Evolutionary conservation across 306 rosid genomes (phyloP).

Genomic region (Trifolium fragiferum): DNA sequence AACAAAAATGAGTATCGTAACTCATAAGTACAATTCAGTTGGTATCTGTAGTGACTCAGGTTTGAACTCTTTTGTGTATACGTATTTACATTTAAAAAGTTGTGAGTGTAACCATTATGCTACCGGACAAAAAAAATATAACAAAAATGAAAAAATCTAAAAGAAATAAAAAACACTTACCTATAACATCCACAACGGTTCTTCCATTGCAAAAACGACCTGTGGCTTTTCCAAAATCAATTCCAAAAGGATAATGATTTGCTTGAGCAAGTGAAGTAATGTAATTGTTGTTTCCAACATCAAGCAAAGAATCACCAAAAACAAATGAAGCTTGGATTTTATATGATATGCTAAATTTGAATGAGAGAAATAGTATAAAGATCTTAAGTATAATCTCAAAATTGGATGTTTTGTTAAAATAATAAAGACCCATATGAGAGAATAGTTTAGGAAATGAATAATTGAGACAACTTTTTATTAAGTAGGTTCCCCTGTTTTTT

Average conservation of each 20-base stretch:
- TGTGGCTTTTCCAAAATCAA: background rate
- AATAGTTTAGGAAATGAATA: background rate
- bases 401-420: conserved; percentile 9
- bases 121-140: no score
- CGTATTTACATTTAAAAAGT: no score
- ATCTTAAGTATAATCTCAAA: conserved; percentile 16
- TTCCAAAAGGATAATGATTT: background rate
- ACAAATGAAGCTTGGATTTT: conserved; percentile 54
- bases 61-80: no score
- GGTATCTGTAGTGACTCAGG: no score
- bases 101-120: no score
- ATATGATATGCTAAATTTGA: conserved; percentile 42
- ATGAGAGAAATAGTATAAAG: conserved; percentile 23
- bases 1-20: no score
- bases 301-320: conserved; percentile 77
- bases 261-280: conserved; percentile 54
- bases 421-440: conserved; percentile 2
- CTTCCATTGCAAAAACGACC: background rate
- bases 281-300: conserved; percentile 76
- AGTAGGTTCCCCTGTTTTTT: conserved; percentile 3
- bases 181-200: conserved; percentile 37
- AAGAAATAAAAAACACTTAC: conserved; percentile 37
- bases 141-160: no score
- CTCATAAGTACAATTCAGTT: no score
- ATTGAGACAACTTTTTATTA: conserved; percentile 13